Conservation (phyloP, 371 early-diverging fungal species). For the Actinomucor elegans region DNA sequence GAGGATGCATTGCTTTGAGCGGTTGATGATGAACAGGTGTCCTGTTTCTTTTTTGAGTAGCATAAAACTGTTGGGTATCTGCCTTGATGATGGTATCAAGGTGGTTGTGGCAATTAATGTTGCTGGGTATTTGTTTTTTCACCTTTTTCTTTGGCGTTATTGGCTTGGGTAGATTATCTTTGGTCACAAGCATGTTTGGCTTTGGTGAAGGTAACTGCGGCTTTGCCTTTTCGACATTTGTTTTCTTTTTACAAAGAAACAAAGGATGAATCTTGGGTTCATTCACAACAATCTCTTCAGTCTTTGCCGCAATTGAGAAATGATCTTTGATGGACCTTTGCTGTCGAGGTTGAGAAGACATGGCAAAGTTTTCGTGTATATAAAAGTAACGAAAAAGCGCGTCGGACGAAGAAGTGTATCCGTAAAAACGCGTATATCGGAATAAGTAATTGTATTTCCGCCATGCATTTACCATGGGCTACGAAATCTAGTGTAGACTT, state of each 20-base stretch:
- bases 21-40: not conserved
- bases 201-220: not conserved
- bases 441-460: too few species aligned
- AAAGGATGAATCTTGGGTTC: constrained; percentile 1
- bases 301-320: not conserved
- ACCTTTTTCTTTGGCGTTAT: not conserved
- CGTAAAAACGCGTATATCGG: too few species aligned
- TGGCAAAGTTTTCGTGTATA: not conserved
- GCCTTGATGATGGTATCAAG: not conserved
- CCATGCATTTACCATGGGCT: too few species aligned
- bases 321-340: constrained; percentile 9
- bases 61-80: not conserved
- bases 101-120: not conserved
- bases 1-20: not conserved
- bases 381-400: not conserved
- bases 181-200: not conserved
- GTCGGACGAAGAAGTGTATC: not conserved
- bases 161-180: too few species aligned
- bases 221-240: not conserved
- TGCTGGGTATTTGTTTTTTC: not conserved
- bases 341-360: not conserved
- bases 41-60: not conserved
- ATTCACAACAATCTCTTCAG: not conserved
- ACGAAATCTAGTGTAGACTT: too few species aligned
- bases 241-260: not conserved